phyloP scores from a whole-genome alignment of 108 stramenopile genomes.

The Pseudonitzschia delicatissima region DNA sequence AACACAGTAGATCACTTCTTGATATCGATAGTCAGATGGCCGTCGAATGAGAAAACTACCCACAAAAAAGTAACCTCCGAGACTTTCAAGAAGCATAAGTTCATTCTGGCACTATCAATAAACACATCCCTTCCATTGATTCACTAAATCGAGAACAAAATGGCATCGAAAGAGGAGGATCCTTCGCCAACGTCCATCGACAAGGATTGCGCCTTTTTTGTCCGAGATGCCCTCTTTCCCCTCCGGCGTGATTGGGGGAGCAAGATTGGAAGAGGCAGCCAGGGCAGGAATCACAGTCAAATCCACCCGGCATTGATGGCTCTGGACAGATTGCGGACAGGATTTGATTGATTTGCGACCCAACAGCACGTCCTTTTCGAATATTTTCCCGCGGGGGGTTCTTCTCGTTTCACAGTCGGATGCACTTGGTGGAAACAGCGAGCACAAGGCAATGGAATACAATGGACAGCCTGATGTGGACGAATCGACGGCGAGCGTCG shows the following conservation, averaged over 20 bases:
- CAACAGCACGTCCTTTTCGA: background rate
- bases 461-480: background rate
- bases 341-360: background rate
- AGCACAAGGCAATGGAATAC: background rate
- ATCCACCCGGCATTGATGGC: background rate
- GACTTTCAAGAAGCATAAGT: too few relatives aligned
- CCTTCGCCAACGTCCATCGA: background rate
- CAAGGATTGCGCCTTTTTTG: background rate
- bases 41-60: too few relatives aligned
- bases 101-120: too few relatives aligned
- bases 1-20: too few relatives aligned
- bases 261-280: background rate
- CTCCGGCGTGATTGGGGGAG: background rate
- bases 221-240: background rate
- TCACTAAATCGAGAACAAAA: background rate
- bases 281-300: background rate
- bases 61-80: too few relatives aligned
- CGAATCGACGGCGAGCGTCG: background rate
- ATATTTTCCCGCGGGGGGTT: background rate
- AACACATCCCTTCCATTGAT: too few relatives aligned
- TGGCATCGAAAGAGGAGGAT: background rate
- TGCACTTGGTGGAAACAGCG: background rate
- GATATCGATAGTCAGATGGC: too few relatives aligned
- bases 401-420: background rate
- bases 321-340: background rate